Evolutionary conservation across 331 rosid genomes (phyloP), one percentile per base, ranked within the genome.

Genomic region (Spiraea crenata): DNA sequence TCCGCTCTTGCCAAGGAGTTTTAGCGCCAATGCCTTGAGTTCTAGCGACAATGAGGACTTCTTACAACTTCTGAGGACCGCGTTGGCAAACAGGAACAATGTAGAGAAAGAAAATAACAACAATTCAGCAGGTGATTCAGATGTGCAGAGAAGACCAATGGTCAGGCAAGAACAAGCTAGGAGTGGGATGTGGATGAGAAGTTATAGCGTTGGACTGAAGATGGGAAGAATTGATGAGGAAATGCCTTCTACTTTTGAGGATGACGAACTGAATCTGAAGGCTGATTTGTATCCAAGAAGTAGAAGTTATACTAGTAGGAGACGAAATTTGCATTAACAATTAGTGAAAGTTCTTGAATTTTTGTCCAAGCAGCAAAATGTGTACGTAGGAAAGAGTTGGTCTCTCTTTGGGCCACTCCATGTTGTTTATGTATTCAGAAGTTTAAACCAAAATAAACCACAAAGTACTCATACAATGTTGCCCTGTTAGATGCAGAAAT

Each of bases 161-260:
- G 74, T 13, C 8, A 45, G 61, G 31, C 39, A 38, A 59, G 1
- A 15, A 42, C 5, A 52, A 4, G 46, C 6, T 3, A 5, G 31
- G 78, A 38, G 63, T 42, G 69, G 64, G 48, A 81, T 47, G 78
- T 77, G 67, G 75, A 44, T 67, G 71, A 80, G 68, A 79, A 70
- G 73, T 20, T 76, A 67, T 39, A 69, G 79, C 51, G 77, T 65
- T 54, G 81, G 76, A 63, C 25, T 80, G 77, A 84, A 82, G 40
- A 83, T 83, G 76, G 83, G 59, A 55, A 78, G 76, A 59, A 85
- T 87, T 61, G 92, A 85, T 31, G 88, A 87, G 57, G 92, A 87
- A 35, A 81, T 44, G 60, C 82, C 83, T 65, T 82, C 82, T 71
- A 63, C 17, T 65, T 87, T 85, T 79, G 75, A 79, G 67, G 79